phyloP scores from a whole-genome alignment of 257 asterid genomes.

The Solanum piurae region DNA sequence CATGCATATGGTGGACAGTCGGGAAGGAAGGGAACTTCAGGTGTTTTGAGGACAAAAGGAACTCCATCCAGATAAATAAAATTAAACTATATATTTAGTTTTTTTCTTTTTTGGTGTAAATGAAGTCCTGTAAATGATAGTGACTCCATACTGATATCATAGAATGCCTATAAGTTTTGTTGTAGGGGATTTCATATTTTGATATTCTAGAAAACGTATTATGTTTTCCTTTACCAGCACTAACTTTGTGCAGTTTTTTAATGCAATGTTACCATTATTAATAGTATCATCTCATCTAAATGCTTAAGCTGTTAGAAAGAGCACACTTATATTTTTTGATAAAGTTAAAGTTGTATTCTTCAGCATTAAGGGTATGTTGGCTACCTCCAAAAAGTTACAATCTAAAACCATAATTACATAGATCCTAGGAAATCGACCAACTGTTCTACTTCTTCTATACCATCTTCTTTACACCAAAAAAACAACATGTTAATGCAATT shows the following conservation, averaged over 20 bases:
- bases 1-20: not conserved
- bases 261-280: not conserved
- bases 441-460: too few species aligned
- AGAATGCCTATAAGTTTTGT: not conserved
- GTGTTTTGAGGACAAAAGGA: not conserved
- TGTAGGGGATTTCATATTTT: not conserved
- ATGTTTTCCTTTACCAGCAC: not conserved
- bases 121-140: not conserved
- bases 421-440: too few species aligned
- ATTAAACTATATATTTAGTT: too few species aligned
- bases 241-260: not conserved
- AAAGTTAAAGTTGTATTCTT: too few species aligned
- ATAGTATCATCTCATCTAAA: not conserved
- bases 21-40: not conserved
- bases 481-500: too few species aligned
- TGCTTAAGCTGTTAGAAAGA: not conserved
- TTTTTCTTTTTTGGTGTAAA: not conserved
- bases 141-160: not conserved
- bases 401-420: too few species aligned
- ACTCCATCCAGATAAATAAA: not conserved
- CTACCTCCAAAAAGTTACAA: too few species aligned
- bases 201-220: not conserved
- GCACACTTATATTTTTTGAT: not conserved
- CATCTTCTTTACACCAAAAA: too few species aligned
- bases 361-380: too few species aligned